These are phyloP conservation scores for Trichoderma gamsii DNA, from an alignment of 495 filamentous ascomycete species.

Conservation along the genomic window DNA sequence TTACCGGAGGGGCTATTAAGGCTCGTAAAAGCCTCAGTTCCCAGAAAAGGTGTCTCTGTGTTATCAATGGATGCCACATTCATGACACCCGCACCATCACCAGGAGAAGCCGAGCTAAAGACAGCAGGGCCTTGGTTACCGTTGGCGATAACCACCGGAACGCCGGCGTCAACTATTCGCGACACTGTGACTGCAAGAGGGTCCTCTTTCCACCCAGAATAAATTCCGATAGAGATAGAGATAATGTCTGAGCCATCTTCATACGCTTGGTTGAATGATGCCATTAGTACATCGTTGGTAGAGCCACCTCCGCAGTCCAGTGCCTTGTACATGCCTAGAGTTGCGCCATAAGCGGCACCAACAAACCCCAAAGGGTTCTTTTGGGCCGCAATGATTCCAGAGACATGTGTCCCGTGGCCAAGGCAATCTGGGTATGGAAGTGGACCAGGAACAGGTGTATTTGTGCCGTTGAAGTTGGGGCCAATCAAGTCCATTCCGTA, in stretches of 20 bases:
- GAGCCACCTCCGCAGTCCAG: constrained; percentile 45
- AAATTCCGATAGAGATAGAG: constrained; percentile 50
- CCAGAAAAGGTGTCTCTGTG: constrained; percentile 34
- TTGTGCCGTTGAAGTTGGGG: constrained; percentile 40
- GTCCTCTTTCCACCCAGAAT: constrained; percentile 51
- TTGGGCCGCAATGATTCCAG: constrained; percentile 51
- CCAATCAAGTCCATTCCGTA: constrained; percentile 50
- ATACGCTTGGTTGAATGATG: constrained; percentile 51
- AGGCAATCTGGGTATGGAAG: constrained; percentile 41
- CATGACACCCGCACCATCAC: constrained; percentile 44
- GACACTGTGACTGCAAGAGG: constrained; percentile 48
- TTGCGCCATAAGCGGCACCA: constrained; percentile 49
- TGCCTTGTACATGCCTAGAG: constrained; percentile 50
- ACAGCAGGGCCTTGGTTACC: constrained; percentile 51
- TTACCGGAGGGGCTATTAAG: constrained; percentile 18
- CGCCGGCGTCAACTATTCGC: constrained; percentile 48
- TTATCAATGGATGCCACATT: constrained; percentile 51
- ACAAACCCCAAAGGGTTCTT: constrained; percentile 47
- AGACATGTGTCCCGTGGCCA: constrained; percentile 45
- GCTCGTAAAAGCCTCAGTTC: constrained; percentile 30
- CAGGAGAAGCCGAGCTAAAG: constrained; percentile 51
- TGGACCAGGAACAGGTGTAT: constrained; percentile 39
- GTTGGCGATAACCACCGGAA: constrained; percentile 48
- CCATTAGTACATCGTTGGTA: constrained; percentile 48
- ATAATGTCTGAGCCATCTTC: constrained; percentile 55